Base-by-base conservation (phyloP, 345 rosid species). In the Abelmoschus esculentus region DNA sequence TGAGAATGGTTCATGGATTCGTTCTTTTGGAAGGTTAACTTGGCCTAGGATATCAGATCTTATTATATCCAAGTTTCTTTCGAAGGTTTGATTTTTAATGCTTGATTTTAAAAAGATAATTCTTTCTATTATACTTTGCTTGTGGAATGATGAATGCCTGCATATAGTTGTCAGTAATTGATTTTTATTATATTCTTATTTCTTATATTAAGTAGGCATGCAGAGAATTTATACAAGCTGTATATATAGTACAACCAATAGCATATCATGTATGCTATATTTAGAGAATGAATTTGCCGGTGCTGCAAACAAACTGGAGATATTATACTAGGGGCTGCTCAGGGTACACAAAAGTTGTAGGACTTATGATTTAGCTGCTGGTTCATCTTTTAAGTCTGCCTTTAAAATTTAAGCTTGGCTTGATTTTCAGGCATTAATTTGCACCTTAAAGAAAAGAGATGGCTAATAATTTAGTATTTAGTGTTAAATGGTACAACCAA, bases 1-100 rank as follows among this genome's bases (percentile, higher is more conserved):
- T 75, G 82, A 87, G 75, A 91, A 88, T 78, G 85, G 74, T 74
- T 73, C 87, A 36, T 91, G 97, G 96, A 81, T 80, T 70, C 82
- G 75, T 71, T 89, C 90, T 69, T 91, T 90, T 78, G 99, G 98
- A 80, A 90, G 87, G 77, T 82, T 95, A 86, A 84, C 93, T 46
- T 95, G 98, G 98, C 89, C 96, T 38, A 86, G 99, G 80, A 84
- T 90, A 72, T 86, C 96, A 18, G 98, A 91, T 75, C 79, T 91
- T 66, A 83, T 95, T 64, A 91, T 95, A 67, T 82, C 90, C 55
- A 88, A 80, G 74, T 89, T 91, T 66, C 96, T 95, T 53, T 90
- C 99, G n/a, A 89, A 90, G 99, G 99, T 90, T 77, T 32, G 80
- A 66, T 74, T 38, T 66, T 26, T 49, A 53, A 50, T 44, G 5